These are phyloP conservation scores for Lichenothelia convexa DNA, from an alignment of 495 filamentous ascomycete species.

Conservation along the genomic window DNA sequence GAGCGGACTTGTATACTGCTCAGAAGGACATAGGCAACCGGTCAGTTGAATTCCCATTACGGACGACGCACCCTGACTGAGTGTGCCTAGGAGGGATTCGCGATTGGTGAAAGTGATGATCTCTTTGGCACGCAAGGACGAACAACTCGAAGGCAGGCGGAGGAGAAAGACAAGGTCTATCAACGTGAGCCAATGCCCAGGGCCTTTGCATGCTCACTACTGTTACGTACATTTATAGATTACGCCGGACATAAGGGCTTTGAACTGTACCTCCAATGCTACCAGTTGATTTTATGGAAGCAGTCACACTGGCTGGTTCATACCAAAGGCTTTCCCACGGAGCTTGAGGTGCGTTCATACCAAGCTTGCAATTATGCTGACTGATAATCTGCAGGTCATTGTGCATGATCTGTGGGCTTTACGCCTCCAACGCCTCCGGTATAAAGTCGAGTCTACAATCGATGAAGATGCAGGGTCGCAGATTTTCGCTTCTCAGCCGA, in stretches of 20 bases:
- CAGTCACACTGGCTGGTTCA: conserved; percentile 47
- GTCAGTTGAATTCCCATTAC: not conserved
- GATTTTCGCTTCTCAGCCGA: conserved; percentile 2
- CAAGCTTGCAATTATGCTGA: not conserved
- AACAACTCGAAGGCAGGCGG: conserved; percentile 33
- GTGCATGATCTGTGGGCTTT: conserved; percentile 55
- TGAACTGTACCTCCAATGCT: conserved; percentile 63
- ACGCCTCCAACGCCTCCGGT: conserved; percentile 31
- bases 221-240: conserved; percentile 4
- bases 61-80: not conserved
- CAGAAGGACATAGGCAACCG: conserved; percentile 41
- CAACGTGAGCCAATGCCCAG: no score
- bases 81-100: conserved; percentile 10
- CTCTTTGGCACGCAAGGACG: conserved; percentile 49
- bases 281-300: conserved; percentile 71
- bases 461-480: conserved; percentile 12
- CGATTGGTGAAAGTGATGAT: conserved; percentile 53
- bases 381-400: not conserved
- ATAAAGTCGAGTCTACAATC: conserved; percentile 15
- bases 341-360: conserved; percentile 35
- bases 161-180: not conserved
- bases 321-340: conserved; percentile 38
- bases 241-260: conserved; percentile 41
- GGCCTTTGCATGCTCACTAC: no score
- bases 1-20: conserved; percentile 46